Conservation (phyloP, 768 basidiomycete genomes). For the Boletus speciosus region DNA sequence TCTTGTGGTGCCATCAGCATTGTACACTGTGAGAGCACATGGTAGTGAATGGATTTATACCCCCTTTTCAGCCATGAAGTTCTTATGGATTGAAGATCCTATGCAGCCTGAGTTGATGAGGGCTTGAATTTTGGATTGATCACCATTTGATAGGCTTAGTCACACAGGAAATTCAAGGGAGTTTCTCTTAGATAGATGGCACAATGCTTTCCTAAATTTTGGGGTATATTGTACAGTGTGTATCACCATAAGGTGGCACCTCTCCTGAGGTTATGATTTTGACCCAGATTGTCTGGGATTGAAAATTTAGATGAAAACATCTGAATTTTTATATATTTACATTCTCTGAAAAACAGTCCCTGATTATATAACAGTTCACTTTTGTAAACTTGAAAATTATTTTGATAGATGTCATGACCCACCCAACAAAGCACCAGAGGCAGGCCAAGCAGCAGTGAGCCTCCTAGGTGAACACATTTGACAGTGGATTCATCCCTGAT, state of each 20-base stretch:
- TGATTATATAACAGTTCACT: background rate
- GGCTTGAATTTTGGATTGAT: too few species aligned
- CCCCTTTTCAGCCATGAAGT: too few species aligned
- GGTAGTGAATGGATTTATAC: too few species aligned
- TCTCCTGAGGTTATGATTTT: background rate
- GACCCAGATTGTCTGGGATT: background rate
- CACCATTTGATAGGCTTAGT: too few species aligned
- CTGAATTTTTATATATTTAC: background rate
- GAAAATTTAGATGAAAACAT: background rate
- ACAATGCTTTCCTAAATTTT: too few species aligned
- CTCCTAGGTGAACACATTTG: background rate
- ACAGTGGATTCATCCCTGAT: background rate
- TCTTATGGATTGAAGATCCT: too few species aligned
- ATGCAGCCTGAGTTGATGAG: too few species aligned
- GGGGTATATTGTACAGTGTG: background rate
- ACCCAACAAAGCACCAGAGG: background rate
- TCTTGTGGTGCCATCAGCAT: too few species aligned
- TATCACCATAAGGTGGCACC: background rate
- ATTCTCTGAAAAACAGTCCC: background rate
- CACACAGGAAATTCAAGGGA: too few species aligned
- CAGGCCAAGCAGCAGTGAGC: background rate
- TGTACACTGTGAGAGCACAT: too few species aligned
- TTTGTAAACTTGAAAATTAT: background rate
- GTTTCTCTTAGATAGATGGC: too few species aligned
- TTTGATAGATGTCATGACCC: background rate